Evolutionary conservation across 2,329 filamentous ascomycete genomes (phyloP), one percentile per base, ranked within the genome.

Genomic region (Annulohypoxylon truncatum): DNA sequence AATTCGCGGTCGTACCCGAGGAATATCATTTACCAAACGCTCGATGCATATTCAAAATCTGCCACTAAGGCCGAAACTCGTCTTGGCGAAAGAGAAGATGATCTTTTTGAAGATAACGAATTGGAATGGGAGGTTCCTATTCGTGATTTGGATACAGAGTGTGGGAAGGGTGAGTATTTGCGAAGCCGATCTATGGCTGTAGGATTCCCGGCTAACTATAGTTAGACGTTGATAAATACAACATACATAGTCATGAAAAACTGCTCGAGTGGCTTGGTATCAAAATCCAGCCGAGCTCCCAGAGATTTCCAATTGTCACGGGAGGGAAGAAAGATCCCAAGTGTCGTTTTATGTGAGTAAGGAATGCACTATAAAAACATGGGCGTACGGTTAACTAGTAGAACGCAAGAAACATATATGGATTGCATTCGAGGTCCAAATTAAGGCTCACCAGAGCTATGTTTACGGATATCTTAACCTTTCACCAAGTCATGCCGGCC

Each of bases 401-500:
- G 5, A 3, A 38, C 9, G 12, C 3, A 48, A 72, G 70, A 38
- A 67, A 50, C n/a, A 29, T 72, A 12, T 70, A 33, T 22, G 70
- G 59, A 4, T 20, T 52, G 12, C 52, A 55, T 9, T 69, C 70
- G 38, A 60, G 56, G 15, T 26, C 63, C 18, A 44, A 67, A 35
- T 59, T 72, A 4, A 62, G 53, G 13, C 44, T 72, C 9, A 64
- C 61, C 7, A 58, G 40, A 24, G 42, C 35, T 22, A 72, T 74
- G 66, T 59, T 73, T 8, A 28, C 46, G 1, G 47, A 67, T 3
- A 64, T 77, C 7, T 29, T 76, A 1, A 70, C 69, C 0, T 77
- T 68, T 46, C 77, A 81, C 58, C 79, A 81, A 62, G 76, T 82
- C 13, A 81, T 80, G 78, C 78, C 80, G 0, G 67, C 59, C 8